Evolutionary conservation across 352 stramenopile species (phyloP), one percentile per base, ranked within the genome.

Genomic region (Phytophthora sojae): DNA sequence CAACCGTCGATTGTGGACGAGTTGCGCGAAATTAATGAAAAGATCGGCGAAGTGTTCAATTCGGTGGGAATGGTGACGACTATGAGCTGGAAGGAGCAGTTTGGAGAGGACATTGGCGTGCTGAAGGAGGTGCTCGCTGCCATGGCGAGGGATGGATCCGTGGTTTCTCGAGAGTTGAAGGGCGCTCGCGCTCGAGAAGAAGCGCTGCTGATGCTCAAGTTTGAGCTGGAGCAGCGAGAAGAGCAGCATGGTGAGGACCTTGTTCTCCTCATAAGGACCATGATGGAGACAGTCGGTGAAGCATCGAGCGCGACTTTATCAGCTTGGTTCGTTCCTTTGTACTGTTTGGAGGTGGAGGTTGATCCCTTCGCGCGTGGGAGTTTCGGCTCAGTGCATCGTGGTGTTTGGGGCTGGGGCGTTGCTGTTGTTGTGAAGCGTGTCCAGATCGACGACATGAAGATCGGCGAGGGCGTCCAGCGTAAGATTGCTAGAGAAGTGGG

Each of bases 361-460:
- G 8, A 67, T 12, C 42, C 54, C 21, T 79, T 76, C 19, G 64
- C 53, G 0, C 12, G 55, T n/a, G 72, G 67, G 9, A 61, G 63
- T 0, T 76, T 71, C 25, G 73, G 64, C 1, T 57, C 55, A 0
- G 47, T 73, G 0, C 61, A 76, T n/a, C 68, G 32, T 17, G 67
- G 73, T 1, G 47, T 63, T 0, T 74, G 55, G 68, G 42, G 63
- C 0, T 5, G 55, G 15, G 64, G 62, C 11, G 69, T 67, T 0
- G 50, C 37, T 1, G 64, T 84, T 5, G 67, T 84, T 0, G 69
- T 84, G 39, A 79, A 79, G 45, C 71, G 49, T 15, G 50, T 75
- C 2, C 19, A 59, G 4, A 25, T 65, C 6, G 60, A 73, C 12
- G 50, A 39, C 1, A 11, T 23, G 3, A 14, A 32, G 14, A 49